A percentile compares a stretch with the other conserved stretches of the same genome.
Conservation (phyloP, 2,329 filamentous ascomycete genomes). For the Talaromyces sp. region DNA sequence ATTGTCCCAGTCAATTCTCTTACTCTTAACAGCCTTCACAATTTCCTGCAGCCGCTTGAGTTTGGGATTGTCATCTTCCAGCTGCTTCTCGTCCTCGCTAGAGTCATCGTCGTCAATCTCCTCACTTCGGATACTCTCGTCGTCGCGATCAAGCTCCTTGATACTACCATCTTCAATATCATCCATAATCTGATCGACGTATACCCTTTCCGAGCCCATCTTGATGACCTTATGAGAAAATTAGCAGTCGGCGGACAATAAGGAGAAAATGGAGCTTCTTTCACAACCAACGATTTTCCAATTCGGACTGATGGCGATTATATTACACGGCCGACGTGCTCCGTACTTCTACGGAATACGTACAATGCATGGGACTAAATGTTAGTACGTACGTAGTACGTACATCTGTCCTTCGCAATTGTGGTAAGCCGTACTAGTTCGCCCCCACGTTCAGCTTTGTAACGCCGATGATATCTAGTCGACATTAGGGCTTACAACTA, state of each 20-base stretch:
- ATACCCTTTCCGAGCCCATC: neutral
- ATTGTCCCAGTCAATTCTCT: neutral
- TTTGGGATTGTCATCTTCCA: neutral
- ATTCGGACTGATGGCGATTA: neutral
- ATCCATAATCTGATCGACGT: neutral
- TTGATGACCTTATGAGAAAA: neutral
- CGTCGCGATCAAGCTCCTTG: neutral
- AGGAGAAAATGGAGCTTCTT: neutral
- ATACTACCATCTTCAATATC: neutral
- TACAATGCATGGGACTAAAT: no score
- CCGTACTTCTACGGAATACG: neutral
- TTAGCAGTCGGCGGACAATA: neutral
- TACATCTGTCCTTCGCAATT: neutral
- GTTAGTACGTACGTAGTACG: neutral
- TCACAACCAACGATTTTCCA: neutral
- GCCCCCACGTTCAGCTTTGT: neutral
- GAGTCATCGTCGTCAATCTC: neutral
- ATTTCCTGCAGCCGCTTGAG: neutral
- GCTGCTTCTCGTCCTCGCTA: neutral
- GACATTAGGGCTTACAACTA: neutral
- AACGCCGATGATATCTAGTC: neutral
- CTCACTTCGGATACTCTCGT: neutral
- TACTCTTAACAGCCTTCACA: neutral
- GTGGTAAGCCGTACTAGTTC: neutral
- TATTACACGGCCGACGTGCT: neutral